Percentiles rank a stretch among this genome's conserved stretches.
These are phyloP conservation scores for Russula foetens DNA, from an alignment of 768 basidiomycete species.

Conservation along the genomic window DNA sequence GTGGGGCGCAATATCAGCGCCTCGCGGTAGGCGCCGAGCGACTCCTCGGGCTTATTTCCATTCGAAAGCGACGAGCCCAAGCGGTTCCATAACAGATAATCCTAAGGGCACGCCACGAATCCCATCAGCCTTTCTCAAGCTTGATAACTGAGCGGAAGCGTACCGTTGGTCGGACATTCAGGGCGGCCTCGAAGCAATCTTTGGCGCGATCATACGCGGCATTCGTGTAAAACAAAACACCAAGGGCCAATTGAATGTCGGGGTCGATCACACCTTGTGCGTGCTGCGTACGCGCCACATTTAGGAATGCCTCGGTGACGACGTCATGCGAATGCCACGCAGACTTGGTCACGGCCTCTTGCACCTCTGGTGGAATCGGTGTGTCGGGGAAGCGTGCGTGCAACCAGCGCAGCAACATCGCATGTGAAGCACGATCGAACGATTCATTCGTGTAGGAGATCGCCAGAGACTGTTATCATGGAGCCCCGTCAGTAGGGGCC, in stretches of 20 bases:
- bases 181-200: constrained; percentile 89
- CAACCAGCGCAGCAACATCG: constrained; percentile 83
- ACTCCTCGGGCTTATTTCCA: constrained; percentile 90
- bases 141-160: constrained; percentile 18
- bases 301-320: constrained; percentile 77
- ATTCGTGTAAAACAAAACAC: constrained; percentile 87
- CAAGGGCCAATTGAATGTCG: constrained; percentile 89
- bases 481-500: constrained; percentile 8
- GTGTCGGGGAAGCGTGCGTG: constrained; percentile 52
- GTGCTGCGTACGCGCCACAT: constrained; percentile 78
- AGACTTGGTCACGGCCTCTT: constrained; percentile 45
- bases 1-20: constrained; percentile 88
- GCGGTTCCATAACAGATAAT: constrained; percentile 94
- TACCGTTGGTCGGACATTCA: constrained; percentile 69
- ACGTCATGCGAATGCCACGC: constrained; percentile 78
- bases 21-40: constrained; percentile 81
- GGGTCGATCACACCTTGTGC: constrained; percentile 64
- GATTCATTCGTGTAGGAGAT: constrained; percentile 96
- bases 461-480: constrained; percentile 73
- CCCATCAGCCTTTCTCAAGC: neutral
- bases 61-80: constrained; percentile 93
- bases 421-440: constrained; percentile 78
- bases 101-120: constrained; percentile 33
- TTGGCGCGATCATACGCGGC: constrained; percentile 81
- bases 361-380: constrained; percentile 46